phyloP scores from a whole-genome alignment of 495 filamentous ascomycete genomes.

The Acidomyces sp. region DNA sequence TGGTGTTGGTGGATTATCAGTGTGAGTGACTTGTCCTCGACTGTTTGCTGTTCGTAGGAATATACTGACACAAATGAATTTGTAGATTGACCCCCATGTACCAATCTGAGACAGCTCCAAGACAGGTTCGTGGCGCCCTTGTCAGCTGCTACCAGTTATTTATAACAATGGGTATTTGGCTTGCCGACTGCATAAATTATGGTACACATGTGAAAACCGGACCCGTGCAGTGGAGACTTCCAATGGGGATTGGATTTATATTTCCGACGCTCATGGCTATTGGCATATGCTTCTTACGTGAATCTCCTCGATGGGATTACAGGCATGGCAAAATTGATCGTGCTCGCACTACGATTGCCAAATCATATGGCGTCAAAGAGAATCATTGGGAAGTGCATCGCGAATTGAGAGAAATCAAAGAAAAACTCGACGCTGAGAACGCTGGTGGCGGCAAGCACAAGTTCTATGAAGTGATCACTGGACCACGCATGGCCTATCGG shows the following conservation, averaged over 20 bases:
- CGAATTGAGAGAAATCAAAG: slow-evolving; percentile 50
- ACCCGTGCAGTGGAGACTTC: slow-evolving; percentile 62
- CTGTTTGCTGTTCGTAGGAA: too few species aligned
- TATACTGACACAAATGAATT: too few species aligned
- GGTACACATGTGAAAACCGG: slow-evolving; percentile 45
- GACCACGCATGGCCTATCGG: slow-evolving; percentile 58
- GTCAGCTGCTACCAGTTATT: slow-evolving; percentile 65
- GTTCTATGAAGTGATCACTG: slow-evolving; percentile 21
- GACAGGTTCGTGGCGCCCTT: slow-evolving; percentile 24
- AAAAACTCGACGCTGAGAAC: slow-evolving; percentile 35
- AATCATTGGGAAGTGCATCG: slow-evolving; percentile 50
- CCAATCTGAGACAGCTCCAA: slow-evolving; percentile 23
- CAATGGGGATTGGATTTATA: slow-evolving; percentile 66
- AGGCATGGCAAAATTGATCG: slow-evolving; percentile 28
- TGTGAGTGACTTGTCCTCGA: too few species aligned
- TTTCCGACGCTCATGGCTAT: slow-evolving; percentile 61
- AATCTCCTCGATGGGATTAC: slow-evolving; percentile 29
- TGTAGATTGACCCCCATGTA: slow-evolving; percentile 27
- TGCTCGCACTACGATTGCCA: slow-evolving; percentile 54
- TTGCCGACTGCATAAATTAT: slow-evolving; percentile 69
- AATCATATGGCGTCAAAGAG: slow-evolving; percentile 53
- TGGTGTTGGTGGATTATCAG: slow-evolving; percentile 25
- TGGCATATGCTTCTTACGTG: slow-evolving; percentile 34
- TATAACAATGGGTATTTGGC: slow-evolving; percentile 76
- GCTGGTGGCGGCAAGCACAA: slow-evolving; percentile 26